phyloP scores from a whole-genome alignment of 805 yeast species.

The Cyberlindnera xishuangbannaensis region DNA sequence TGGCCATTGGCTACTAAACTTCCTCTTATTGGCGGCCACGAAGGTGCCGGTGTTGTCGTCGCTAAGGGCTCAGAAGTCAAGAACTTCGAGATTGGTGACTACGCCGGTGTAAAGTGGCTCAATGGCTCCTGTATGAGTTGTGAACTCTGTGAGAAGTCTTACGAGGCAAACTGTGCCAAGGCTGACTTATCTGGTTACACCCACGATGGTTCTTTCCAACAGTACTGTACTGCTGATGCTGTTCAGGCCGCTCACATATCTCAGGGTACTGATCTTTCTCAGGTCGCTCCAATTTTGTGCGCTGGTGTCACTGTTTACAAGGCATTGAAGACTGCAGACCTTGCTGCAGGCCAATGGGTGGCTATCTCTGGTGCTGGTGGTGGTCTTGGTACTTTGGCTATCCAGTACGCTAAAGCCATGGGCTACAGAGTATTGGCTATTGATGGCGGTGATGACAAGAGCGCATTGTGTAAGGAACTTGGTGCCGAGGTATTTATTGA shows the following conservation, averaged over 20 bases:
- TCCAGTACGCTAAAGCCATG: slow-evolving; percentile 72
- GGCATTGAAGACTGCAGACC: slow-evolving; percentile 54
- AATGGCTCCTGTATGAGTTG: slow-evolving; percentile 61
- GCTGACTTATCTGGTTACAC: slow-evolving; percentile 72
- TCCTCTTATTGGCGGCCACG: slow-evolving; percentile 68
- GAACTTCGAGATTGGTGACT: slow-evolving; percentile 58
- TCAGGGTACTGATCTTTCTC: slow-evolving; percentile 45
- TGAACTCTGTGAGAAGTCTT: slow-evolving; percentile 53
- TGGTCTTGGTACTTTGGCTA: slow-evolving; percentile 70
- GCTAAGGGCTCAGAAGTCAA: slow-evolving; percentile 53
- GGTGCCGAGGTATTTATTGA: slow-evolving; percentile 65
- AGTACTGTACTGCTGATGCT: slow-evolving; percentile 60
- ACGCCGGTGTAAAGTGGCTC: slow-evolving; percentile 65
- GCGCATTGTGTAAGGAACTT: slow-evolving; percentile 41
- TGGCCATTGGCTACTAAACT: slow-evolving; percentile 54
- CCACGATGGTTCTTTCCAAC: slow-evolving; percentile 44
- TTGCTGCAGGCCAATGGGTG: slow-evolving; percentile 65
- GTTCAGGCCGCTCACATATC: slow-evolving; percentile 58
- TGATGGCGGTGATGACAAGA: slow-evolving; percentile 74
- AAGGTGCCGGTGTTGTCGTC: slow-evolving; percentile 67
- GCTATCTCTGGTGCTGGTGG: slow-evolving; percentile 76
- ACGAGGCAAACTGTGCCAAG: slow-evolving; percentile 60
- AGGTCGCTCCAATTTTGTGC: slow-evolving; percentile 57
- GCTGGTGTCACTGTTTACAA: slow-evolving; percentile 46
- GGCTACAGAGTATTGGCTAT: slow-evolving; percentile 66